Percentiles rank a stretch among this genome's conserved stretches.
phyloP scores from a whole-genome alignment of 208 protist species.

The Trypanosoma cruzi region DNA sequence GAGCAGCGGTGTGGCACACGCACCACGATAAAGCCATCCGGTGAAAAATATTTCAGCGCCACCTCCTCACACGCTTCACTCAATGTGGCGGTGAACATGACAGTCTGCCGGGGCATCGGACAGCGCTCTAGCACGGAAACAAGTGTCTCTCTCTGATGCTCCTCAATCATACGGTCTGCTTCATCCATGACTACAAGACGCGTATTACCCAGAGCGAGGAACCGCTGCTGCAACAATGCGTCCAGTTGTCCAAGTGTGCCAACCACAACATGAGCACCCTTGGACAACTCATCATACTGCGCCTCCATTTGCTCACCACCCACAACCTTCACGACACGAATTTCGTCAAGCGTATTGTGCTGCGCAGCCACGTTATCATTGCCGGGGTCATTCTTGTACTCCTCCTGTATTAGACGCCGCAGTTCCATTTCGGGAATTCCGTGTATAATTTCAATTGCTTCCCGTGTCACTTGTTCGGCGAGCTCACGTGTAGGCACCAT shows the following conservation, averaged over 20 bases:
- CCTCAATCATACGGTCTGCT: slow-evolving; percentile 96
- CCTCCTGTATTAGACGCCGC: slow-evolving; percentile 11
- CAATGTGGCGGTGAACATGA: slow-evolving; percentile 98
- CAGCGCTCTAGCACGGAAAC: slow-evolving; percentile 88
- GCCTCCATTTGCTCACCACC: slow-evolving; percentile 63
- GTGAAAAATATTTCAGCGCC: slow-evolving; percentile 66
- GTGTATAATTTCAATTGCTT: slow-evolving; percentile 23
- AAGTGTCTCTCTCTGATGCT: slow-evolving; percentile 79
- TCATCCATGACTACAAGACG: slow-evolving; percentile 96
- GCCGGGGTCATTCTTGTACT: slow-evolving; percentile 2
- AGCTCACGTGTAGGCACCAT: slow-evolving; percentile 94
- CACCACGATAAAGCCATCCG: slow-evolving; percentile 61
- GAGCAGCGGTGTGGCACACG: slow-evolving; percentile 65
- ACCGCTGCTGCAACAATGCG: slow-evolving; percentile 56
- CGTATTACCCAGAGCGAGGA: slow-evolving; percentile 72
- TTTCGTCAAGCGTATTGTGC: slow-evolving; percentile 51
- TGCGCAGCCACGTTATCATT: neutral
- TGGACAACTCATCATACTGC: slow-evolving; percentile 53
- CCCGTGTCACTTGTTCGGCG: slow-evolving; percentile 85
- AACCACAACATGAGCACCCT: slow-evolving; percentile 77
- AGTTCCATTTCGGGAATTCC: slow-evolving; percentile 12
- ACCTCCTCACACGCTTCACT: slow-evolving; percentile 48
- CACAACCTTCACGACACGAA: slow-evolving; percentile 76
- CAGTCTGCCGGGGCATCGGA: slow-evolving; percentile 84
- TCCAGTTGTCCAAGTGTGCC: slow-evolving; percentile 85